Evolutionary conservation across 208 protist genomes (phyloP).

Genomic region (Balamuthia mandrillaris): DNA sequence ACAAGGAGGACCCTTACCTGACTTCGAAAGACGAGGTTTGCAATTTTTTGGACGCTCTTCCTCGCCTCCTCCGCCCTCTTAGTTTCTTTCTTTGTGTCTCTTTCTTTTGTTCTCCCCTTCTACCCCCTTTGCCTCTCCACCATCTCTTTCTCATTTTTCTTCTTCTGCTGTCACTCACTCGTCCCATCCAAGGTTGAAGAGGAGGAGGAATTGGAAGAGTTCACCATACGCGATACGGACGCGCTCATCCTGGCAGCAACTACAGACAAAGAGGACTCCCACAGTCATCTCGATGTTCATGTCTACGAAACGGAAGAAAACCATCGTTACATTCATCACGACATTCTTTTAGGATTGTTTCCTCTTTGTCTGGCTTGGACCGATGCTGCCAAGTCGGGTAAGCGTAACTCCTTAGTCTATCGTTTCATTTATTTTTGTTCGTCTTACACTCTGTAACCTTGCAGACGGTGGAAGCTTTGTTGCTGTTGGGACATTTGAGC

Average conservation of each 20-base stretch:
- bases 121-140: not conserved
- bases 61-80: not conserved
- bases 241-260: constrained; percentile 62
- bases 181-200: constrained; percentile 63
- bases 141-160: not conserved
- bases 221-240: constrained; percentile 77
- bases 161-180: too few relatives aligned
- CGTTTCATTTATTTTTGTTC: not conserved
- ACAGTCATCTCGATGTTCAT: constrained; percentile 63
- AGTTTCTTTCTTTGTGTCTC: not conserved
- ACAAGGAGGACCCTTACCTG: constrained; percentile 44
- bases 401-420: not conserved
- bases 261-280: constrained; percentile 64
- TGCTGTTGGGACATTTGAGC: constrained; percentile 93
- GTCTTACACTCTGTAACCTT: not conserved
- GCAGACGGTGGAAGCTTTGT: constrained; percentile 75
- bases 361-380: constrained; percentile 91
- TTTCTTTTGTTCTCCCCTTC: not conserved
- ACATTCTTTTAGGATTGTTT: constrained; percentile 87
- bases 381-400: constrained; percentile 59
- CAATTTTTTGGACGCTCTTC: too few relatives aligned
- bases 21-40: constrained; percentile 33
- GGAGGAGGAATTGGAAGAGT: constrained; percentile 84
- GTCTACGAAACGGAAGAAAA: constrained; percentile 91
- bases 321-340: constrained; percentile 94